Evolutionary conservation across 202 grass and related monocot genomes (phyloP), one percentile per base, ranked within the genome.

Genomic region (Zizania palustris): DNA sequence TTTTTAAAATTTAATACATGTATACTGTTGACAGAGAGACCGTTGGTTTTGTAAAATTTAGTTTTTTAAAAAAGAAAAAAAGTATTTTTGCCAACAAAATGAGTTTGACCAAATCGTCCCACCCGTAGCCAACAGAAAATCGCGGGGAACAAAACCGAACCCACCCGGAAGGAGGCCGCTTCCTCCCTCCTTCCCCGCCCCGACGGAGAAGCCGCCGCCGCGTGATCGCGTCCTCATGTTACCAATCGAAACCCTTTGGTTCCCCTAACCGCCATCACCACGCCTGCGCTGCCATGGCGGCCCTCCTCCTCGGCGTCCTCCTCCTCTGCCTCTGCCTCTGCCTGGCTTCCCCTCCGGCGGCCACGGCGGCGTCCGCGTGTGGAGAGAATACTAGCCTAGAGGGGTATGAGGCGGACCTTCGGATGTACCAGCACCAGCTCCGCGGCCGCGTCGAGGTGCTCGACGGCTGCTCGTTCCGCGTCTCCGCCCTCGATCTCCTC

Each of bases 381-480:
- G 58, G 16, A 1, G 38, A 16, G 54, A 94, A 94, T 84, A 88
- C 89, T 57, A 80, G 56, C 78, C 62, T 97, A 5, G 40, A 8
- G 15, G 95, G 95, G 12, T 80, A 85, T 71, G 58, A 71, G 33
- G 86, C 80, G 60, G 89, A 97, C 78, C 90, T 97, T 11, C 41
- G 19, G 13, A 94, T 97, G 95, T 89, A 82, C 37, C 91, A 97
- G 87, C 91, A 97, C 80, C 95, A 97, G 77, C 86, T 97, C 35
- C 87, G 95, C 4, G 95, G 91, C 55, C 83, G 88, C 58, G 70
- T 97, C 11, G 50, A 56, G 41, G 76, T 97, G 28, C 51, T 97
- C 3, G 91, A 97, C 67, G 91, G 89, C 39, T 97, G 95, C 73
- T 92, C 91, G 48, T 94, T 97, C 95, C 84, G 85, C 46, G 81